Evolutionary conservation across 2,329 filamentous ascomycete species (phyloP).

Genomic region (Leptographium procerum): DNA sequence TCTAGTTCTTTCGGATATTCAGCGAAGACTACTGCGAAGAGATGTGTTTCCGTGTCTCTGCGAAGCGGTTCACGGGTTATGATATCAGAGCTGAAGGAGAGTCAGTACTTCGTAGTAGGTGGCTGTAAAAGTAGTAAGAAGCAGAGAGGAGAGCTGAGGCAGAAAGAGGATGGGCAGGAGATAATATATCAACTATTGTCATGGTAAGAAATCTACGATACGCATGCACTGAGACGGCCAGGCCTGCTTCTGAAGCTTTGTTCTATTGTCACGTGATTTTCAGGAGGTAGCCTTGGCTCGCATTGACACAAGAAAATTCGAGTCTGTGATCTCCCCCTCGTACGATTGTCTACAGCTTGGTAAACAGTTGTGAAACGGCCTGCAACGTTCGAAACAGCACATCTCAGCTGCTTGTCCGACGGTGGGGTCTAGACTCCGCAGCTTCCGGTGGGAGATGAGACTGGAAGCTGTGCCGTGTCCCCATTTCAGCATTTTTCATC

Average conservation of each 20-base stretch:
- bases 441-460: no score
- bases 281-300: neutral
- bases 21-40: no score
- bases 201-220: neutral
- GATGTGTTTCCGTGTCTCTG: neutral
- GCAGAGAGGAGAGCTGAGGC: neutral
- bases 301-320: neutral
- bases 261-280: neutral
- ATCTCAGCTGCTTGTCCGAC: neutral
- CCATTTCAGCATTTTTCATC: neutral
- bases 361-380: neutral
- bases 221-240: neutral
- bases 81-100: neutral
- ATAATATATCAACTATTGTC: neutral
- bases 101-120: neutral
- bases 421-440: neutral
- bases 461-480: neutral
- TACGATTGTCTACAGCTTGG: neutral
- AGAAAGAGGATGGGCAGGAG: neutral
- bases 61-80: neutral
- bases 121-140: neutral
- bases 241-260: neutral
- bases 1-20: neutral
- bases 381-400: neutral
- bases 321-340: neutral